Base-by-base conservation (phyloP, 1,139 yeast genomes). In the Blastobotrys malaysiensis region DNA sequence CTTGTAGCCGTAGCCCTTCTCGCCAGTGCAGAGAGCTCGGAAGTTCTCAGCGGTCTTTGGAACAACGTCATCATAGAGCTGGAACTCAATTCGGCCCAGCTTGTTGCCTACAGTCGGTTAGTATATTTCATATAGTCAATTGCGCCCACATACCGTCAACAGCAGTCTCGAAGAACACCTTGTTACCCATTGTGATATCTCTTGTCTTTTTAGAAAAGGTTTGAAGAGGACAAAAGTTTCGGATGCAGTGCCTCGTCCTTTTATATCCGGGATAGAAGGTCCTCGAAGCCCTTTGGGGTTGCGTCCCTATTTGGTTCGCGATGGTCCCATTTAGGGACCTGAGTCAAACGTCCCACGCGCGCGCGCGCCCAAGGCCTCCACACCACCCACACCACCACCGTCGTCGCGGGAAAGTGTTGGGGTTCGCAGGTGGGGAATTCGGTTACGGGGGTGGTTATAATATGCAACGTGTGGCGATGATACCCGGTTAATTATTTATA, bases 31-130 rank as follows among this genome's bases (percentile, higher is more conserved):
- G 69, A 93, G 81, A 64, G 97, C 97, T 77, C 97, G 84, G 90
- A 93, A 93, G 82, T 93, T 93, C 79, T 89, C 97, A 66, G 97
- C 83, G 64, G 99, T 93, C 86, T 91, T 90, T 81, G 99, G 99
- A 63, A 86, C 95, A 44, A 64, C 90, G 71, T 91, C 96, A 76
- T 84, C 80, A 87, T 88, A 90, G 73, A 93, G 86, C 77, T 88
- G 73, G 84, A 88, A 88, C 69, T 76, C 75, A 70, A 88, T 79
- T 76, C 91, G 84, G 66, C 95, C 96, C 66, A 85, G 76, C 63
- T 79, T 73, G 67, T 73, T 65, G 67, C 74, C 78, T 69, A 20
- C 45, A n/a, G n/a, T 20, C 39, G 3, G 53, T 49, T 55, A 51
- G 53, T 13, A 22, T 16, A 31, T 43, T 13, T n/a, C 16, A 22